Evolutionary conservation across 176 grass and related monocot species (phyloP), one percentile per base, ranked within the genome.

Genomic region (Neostapfia colusana): DNA sequence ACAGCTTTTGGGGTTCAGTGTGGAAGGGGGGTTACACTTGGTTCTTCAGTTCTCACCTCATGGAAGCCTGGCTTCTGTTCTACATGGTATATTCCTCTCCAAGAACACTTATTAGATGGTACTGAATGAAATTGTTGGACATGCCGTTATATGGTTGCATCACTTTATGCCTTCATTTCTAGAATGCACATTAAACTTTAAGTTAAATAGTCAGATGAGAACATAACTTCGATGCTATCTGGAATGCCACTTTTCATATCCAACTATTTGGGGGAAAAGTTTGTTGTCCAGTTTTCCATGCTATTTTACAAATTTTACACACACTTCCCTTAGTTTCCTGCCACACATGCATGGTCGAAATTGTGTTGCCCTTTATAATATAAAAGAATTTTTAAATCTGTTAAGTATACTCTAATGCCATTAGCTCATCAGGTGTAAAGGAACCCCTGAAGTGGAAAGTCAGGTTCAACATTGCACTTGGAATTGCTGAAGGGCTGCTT

Each of bases 1-100:
- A 18, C 96, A 99, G 66, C 90, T 99, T 18, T 63, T 99, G 85
- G 96, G 96, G 49, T 99, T 99, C 82, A 92, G 88, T 54, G 92
- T 92, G 27, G 96, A 99, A 80, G 87, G 75, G 2, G 96, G 92
- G 8, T 77, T 95, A 82, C 96, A 95, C 78, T 79, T 99, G 77
- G 83, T 99, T 81, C 85, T 99, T 44, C 92, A 90, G 43, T 99
- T 90, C 78, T 95, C 96, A 21, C 92, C 89, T 73, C 89, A 99
- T 72, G 96, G 96, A 85, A 99, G 96, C 83, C 82, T 99, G 53
- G 92, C 96, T 63, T 95, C 92, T 83, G 69, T 95, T 63, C 87
- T 99, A 48, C 96, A 99, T 75, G 91, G 96, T 99, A 91, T 70
- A 83, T 68, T 79, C 68, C 69, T 63, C 51, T 65, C 65, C 53